phyloP scores from a whole-genome alignment of 116 monocot species.

The Trichopus zeylanicus region DNA sequence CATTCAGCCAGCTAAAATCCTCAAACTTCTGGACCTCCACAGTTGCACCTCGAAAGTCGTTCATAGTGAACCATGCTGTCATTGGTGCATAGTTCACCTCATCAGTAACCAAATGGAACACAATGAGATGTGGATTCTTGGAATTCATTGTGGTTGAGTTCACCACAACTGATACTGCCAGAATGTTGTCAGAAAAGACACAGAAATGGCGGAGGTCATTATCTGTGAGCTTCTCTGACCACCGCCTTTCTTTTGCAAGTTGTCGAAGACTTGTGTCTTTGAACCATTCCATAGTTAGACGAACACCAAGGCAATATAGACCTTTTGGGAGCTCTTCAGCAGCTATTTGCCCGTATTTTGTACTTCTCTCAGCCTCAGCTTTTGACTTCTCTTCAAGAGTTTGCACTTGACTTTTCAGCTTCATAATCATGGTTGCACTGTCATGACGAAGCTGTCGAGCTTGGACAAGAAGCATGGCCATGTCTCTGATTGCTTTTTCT shows the following conservation, averaged over 20 bases:
- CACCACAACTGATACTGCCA: constrained; percentile 62
- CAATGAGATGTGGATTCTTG: constrained; percentile 34
- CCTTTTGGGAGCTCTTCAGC: constrained; percentile 76
- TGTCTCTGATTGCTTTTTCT: constrained; percentile 28
- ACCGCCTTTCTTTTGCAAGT: constrained; percentile 8
- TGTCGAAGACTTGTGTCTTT: constrained; percentile 23
- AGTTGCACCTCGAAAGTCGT: constrained; percentile 38
- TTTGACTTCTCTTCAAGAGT: constrained; percentile 51
- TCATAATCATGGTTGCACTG: constrained; percentile 43
- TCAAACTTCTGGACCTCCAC: constrained; percentile 66
- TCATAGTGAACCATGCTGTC: constrained; percentile 66
- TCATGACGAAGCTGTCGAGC: constrained; percentile 69
- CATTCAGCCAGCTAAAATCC: constrained; percentile 67
- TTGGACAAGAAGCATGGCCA: constrained; percentile 50
- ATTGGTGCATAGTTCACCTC: constrained; percentile 62
- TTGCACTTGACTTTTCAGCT: constrained; percentile 51
- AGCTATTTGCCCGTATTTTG: constrained; percentile 60
- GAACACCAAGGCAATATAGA: constrained; percentile 56
- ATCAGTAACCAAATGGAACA: constrained; percentile 76
- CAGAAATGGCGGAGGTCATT: constrained; percentile 55
- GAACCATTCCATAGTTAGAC: constrained; percentile 53
- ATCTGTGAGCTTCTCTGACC: constrained; percentile 34
- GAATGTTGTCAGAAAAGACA: constrained; percentile 68
- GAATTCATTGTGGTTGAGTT: constrained; percentile 57
- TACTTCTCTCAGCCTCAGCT: constrained; percentile 48